Evolutionary conservation across 768 basidiomycete genomes (phyloP).

Genomic region (Chalciporus sphaerocephalus): DNA sequence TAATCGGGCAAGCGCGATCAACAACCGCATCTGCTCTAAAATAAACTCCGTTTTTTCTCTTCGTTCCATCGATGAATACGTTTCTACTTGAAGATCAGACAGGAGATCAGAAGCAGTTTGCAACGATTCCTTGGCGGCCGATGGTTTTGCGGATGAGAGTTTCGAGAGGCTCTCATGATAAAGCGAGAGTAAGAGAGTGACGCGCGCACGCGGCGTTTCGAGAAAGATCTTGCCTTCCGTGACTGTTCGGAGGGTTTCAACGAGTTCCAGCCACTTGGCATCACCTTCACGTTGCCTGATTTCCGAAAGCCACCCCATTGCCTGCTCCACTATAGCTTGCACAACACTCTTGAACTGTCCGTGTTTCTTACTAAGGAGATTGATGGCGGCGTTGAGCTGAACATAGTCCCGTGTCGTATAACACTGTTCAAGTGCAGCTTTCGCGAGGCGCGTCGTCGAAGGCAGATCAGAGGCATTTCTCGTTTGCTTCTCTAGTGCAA

Average conservation of each 20-base stretch:
- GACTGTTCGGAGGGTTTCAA: constrained; percentile 84
- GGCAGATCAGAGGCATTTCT: constrained; percentile 91
- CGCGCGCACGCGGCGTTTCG: constrained; percentile 92
- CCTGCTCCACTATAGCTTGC: constrained; percentile 86
- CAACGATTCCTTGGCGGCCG: constrained; percentile 57
- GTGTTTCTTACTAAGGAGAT: constrained; percentile 85
- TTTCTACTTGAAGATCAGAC: constrained; percentile 95
- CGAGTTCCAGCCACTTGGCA: constrained; percentile 78
- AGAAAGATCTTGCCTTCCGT: constrained; percentile 99
- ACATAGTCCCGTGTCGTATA: constrained; percentile 69
- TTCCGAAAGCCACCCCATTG: constrained; percentile 77
- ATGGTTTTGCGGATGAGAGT: constrained; percentile 37
- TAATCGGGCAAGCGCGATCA: constrained; percentile 69
- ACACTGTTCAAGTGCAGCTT: constrained; percentile 64
- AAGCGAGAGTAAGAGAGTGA: constrained; percentile 81
- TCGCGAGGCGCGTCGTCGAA: constrained; percentile 86
- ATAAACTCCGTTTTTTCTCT: constrained; percentile 98
- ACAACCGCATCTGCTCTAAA: constrained; percentile 92
- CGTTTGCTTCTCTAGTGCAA: constrained; percentile 90
- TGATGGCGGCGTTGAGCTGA: constrained; percentile 66
- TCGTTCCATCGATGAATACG: constrained; percentile 97
- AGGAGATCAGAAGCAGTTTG: constrained; percentile 88
- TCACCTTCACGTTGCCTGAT: constrained; percentile 63
- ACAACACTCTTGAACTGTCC: constrained; percentile 91
- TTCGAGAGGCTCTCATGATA: constrained; percentile 73